These are phyloP conservation scores for Starmerella vaccinii DNA, from an alignment of 805 yeast genomes.

Conservation along the genomic window DNA sequence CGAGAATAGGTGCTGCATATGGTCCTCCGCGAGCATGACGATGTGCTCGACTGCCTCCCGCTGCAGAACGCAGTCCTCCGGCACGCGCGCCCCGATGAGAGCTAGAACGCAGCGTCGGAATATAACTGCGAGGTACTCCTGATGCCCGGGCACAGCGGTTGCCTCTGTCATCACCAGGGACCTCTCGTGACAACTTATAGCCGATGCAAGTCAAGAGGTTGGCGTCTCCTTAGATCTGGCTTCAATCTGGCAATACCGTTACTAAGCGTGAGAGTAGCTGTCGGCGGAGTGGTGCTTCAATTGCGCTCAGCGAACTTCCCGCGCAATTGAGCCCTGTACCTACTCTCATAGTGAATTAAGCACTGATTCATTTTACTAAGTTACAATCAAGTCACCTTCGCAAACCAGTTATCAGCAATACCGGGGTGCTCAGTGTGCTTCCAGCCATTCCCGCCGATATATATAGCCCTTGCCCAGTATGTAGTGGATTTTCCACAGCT, in stretches of 20 bases:
- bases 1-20: slow-evolving; percentile 25
- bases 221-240: not conserved
- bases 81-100: slow-evolving; percentile 20
- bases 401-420: not conserved
- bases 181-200: not conserved
- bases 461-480: not conserved
- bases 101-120: slow-evolving; percentile 27
- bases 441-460: too few species aligned
- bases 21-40: slow-evolving; percentile 29
- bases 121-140: slow-evolving; percentile 23
- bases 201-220: not conserved
- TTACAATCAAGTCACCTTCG: too few species aligned
- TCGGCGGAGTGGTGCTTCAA: too few species aligned
- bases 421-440: not conserved
- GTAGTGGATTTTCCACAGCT: not conserved
- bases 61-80: slow-evolving; percentile 17
- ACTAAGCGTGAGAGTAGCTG: too few species aligned
- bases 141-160: slow-evolving; percentile 13
- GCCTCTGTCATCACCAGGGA: not conserved
- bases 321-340: too few species aligned
- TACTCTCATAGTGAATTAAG: too few species aligned
- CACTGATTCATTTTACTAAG: too few species aligned
- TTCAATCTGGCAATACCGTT: too few species aligned
- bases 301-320: too few species aligned
- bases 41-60: slow-evolving; percentile 28